These are phyloP conservation scores for Nicotiana benthamiana DNA, from an alignment of 257 asterid species.

Conservation along the genomic window DNA sequence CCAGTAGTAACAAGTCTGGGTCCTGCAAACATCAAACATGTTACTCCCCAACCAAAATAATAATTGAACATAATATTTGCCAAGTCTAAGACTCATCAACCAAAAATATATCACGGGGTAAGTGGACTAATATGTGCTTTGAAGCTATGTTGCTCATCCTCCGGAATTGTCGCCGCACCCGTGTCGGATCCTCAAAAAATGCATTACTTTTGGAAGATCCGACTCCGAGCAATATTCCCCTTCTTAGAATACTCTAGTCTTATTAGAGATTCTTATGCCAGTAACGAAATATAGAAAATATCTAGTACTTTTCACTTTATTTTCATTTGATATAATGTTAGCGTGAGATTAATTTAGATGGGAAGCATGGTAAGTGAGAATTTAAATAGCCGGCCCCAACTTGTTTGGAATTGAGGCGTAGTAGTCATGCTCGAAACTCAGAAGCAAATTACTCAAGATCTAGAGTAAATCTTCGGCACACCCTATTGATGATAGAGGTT, in stretches of 20 bases:
- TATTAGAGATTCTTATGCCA: too few relatives aligned
- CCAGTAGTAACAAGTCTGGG: slow-evolving; percentile 80
- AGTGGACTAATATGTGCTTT: background rate
- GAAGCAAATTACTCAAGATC: background rate
- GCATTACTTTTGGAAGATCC: too few relatives aligned
- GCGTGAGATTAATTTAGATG: too few relatives aligned
- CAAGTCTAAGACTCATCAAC: background rate
- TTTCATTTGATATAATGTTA: too few relatives aligned
- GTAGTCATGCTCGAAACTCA: too few relatives aligned
- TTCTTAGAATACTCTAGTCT: background rate
- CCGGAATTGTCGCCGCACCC: too few relatives aligned
- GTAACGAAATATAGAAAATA: too few relatives aligned
- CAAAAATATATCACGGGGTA: background rate
- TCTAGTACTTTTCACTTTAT: too few relatives aligned
- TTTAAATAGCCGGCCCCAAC: too few relatives aligned
- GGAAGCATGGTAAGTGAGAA: too few relatives aligned
- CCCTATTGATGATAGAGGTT: background rate
- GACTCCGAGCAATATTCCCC: background rate
- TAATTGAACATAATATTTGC: background rate
- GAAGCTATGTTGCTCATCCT: background rate
- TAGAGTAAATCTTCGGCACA: background rate
- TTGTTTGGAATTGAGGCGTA: too few relatives aligned
- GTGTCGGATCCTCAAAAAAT: too few relatives aligned
- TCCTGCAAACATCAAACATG: slow-evolving; percentile 45
- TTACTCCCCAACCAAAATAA: slow-evolving; percentile 12